These are phyloP conservation scores for Ceratobasidium sp. DNA, from an alignment of 1,284 basidiomycete species.

Conservation along the genomic window DNA sequence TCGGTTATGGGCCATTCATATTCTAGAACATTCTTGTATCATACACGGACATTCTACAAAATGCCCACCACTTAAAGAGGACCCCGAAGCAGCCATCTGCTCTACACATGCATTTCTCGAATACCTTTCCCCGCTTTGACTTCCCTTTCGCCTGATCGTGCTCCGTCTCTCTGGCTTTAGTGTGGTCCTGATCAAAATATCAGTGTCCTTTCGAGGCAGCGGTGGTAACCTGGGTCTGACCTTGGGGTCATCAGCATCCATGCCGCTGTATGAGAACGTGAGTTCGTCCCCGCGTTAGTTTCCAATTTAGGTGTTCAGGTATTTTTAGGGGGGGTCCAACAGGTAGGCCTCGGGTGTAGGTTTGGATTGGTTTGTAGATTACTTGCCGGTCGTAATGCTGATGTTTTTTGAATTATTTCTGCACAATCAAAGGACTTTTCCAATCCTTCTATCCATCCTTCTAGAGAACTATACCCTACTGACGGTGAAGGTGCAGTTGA, in stretches of 20 bases:
- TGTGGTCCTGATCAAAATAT: not conserved
- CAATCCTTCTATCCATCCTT: not conserved
- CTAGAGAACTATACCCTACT: not conserved
- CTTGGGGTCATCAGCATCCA: slow-evolving; percentile 58
- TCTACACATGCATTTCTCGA: slow-evolving; percentile 31
- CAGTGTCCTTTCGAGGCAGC: not conserved
- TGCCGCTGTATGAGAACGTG: slow-evolving; percentile 81
- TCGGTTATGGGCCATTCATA: too few species aligned
- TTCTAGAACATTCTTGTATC: too few species aligned
- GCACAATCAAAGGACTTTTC: slow-evolving; percentile 8
- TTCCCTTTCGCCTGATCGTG: not conserved
- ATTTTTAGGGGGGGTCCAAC: too few species aligned
- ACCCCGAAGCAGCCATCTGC: slow-evolving; percentile 25
- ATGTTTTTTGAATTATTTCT: not conserved
- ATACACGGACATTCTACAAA: too few species aligned
- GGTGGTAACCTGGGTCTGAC: slow-evolving; percentile 27
- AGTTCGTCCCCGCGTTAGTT: slow-evolving; percentile 68
- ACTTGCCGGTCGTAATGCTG: not conserved
- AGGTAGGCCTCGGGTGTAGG: too few species aligned
- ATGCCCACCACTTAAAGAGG: slow-evolving; percentile 1
- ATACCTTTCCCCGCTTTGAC: slow-evolving; percentile 21
- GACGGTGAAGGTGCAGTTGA: not conserved
- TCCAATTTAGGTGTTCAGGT: too few species aligned
- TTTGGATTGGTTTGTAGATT: not conserved
- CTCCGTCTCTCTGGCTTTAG: slow-evolving; percentile 19